Evolutionary conservation across 257 asterid species (phyloP), one percentile per base, ranked within the genome.

Genomic region (Cordia subcordata): DNA sequence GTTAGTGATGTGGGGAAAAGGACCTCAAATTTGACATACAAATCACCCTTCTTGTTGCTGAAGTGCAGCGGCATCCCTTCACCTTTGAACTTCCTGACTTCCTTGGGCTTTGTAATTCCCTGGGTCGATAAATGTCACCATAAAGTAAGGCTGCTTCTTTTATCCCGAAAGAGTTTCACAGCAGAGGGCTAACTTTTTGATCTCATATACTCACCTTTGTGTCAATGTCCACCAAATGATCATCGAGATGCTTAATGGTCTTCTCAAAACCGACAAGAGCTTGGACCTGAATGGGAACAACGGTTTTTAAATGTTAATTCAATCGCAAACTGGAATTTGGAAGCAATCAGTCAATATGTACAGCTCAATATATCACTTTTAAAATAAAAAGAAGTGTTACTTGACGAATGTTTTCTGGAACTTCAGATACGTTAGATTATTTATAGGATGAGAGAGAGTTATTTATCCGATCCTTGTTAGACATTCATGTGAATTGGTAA

Each of bases 201-300:
- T 8, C 15, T 10, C 14, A 10, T 23, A 15, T 17, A 35, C 78
- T 76, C 54, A 92, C 99, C 91, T 88, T 82, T 69, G 87, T 71
- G 81, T 95, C 63, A 61, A 92, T 80, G 73, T 92, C 91, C 75
- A 92, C 96, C 56, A 75, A 69, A 75, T 76, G 99, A 33, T 84
- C 95, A 66, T 88, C 99, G 6, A 92, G 96, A 79, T 88, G 99
- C 64, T 81, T 88, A 40, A 88, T 71, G 54, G 84, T 86, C 78
- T 88, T 92, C 85, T 86, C 87, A 44, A 88, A 92, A 53, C 99
- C 99, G 61, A 84, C 96, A 53, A 92, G 96, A 75, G 99, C 96
- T 84, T 92, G 96, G 69, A 88, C 85, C 98, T 92, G 76, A 52
- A 65, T 13, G 33, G 10, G 44, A 42, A 11, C 11, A 39, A 60